A percentile compares a stretch with the other conserved stretches of the same genome.
Conservation (phyloP, 202 grass and related monocot genomes). For the Tripidium arundinaceum region DNA sequence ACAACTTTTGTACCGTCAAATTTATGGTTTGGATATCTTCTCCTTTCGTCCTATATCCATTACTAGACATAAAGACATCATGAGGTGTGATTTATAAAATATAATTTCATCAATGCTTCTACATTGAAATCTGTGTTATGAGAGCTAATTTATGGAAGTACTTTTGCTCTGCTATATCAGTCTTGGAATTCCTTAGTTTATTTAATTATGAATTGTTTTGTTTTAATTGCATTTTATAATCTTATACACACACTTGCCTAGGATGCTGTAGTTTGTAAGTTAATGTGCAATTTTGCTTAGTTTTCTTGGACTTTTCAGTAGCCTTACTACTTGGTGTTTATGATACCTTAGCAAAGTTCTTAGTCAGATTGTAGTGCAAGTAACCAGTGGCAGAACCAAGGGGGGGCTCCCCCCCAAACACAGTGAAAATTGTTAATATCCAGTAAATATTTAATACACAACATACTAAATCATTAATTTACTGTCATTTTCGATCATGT, state of each 20-base stretch:
- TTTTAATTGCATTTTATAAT: not conserved
- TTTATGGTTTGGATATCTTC: not conserved
- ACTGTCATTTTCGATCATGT: no score
- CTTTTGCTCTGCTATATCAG: not conserved
- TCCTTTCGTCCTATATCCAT: not conserved
- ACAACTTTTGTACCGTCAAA: not conserved
- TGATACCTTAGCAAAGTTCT: not conserved
- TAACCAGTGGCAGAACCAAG: no score
- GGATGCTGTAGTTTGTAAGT: not conserved
- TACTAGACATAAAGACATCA: not conserved
- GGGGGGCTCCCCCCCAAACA: no score
- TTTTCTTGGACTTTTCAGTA: not conserved
- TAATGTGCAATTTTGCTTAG: not conserved
- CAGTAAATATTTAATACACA: no score
- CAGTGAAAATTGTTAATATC: no score
- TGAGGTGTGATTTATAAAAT: no score
- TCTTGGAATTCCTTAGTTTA: not conserved
- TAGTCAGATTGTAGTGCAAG: not conserved
- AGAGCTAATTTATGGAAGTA: constrained; percentile 14
- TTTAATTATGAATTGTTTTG: not conserved
- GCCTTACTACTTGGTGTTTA: not conserved
- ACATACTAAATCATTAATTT: no score
- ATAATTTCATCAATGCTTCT: not conserved
- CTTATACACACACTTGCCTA: not conserved
- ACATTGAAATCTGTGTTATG: not conserved